Conservation (phyloP, 1,139 yeast genomes). For the Magnusiomyces paraingens region DNA sequence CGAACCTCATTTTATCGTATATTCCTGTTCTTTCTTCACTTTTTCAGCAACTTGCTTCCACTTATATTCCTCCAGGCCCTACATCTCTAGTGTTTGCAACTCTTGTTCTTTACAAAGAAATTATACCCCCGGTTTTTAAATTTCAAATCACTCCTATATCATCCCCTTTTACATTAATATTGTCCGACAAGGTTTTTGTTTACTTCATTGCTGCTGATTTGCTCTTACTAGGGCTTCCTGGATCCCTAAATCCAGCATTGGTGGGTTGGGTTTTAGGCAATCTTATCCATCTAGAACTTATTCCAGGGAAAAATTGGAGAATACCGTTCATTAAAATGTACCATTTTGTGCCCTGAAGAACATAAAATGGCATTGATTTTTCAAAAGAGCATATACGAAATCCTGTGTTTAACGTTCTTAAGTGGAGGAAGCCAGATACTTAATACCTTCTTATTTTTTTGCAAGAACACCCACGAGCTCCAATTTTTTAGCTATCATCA, state of each 20-base stretch:
- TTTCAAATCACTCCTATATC: constrained; percentile 42
- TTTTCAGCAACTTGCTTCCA: constrained; percentile 18
- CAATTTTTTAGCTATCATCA: too few species aligned
- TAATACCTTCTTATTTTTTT: too few species aligned
- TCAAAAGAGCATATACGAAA: too few species aligned
- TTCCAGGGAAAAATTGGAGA: constrained; percentile 57
- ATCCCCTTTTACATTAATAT: constrained; percentile 24
- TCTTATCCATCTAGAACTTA: constrained; percentile 45
- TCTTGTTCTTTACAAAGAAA: constrained; percentile 48
- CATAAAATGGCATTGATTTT: too few species aligned
- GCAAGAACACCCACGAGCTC: too few species aligned
- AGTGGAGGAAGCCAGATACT: too few species aligned
- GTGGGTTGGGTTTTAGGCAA: constrained; percentile 59
- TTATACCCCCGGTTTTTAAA: constrained; percentile 55
- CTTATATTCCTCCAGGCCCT: constrained; percentile 51
- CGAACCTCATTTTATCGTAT: background rate
- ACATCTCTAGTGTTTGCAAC: constrained; percentile 55
- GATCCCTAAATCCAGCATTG: constrained; percentile 45
- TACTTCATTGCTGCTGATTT: constrained; percentile 49
- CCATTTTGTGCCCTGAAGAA: too few species aligned
- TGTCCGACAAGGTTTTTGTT: constrained; percentile 51
- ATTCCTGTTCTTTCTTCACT: constrained; percentile 20
- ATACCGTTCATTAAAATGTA: too few species aligned
- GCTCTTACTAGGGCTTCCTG: constrained; percentile 40
- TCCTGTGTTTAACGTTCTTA: too few species aligned